A percentile compares a stretch with the other conserved stretches of the same genome.
phyloP scores from a whole-genome alignment of 2,329 filamentous ascomycete genomes.

The Sclerotinia minor region DNA sequence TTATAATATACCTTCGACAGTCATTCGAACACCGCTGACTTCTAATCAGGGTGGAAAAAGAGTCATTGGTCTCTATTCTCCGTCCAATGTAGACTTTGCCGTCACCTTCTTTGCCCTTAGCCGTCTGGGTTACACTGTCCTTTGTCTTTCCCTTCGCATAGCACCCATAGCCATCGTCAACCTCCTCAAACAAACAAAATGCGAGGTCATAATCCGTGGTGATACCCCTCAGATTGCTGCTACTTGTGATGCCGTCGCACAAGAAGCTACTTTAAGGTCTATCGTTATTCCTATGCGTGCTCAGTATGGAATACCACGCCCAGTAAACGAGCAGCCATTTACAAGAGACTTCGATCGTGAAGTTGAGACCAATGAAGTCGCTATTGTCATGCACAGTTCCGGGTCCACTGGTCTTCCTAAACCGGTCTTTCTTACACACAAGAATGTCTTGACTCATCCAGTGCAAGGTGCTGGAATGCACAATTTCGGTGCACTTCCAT shows the following conservation, averaged over 20 bases:
- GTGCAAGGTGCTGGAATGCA: slow-evolving; percentile 42
- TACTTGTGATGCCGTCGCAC: slow-evolving; percentile 15
- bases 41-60: slow-evolving; percentile 19
- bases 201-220: slow-evolving; percentile 28
- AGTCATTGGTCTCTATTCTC: slow-evolving; percentile 37
- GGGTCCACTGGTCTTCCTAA: slow-evolving; percentile 63
- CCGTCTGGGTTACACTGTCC: slow-evolving; percentile 53
- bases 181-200: slow-evolving; percentile 47
- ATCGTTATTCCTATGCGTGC: slow-evolving; percentile 25
- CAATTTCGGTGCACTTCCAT: slow-evolving; percentile 56
- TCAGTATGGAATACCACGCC: slow-evolving; percentile 21
- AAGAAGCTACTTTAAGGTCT: slow-evolving; percentile 21
- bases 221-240: slow-evolving; percentile 15
- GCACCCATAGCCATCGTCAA: slow-evolving; percentile 51
- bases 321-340: slow-evolving; percentile 19
- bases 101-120: slow-evolving; percentile 54
- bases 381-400: slow-evolving; percentile 36
- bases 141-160: slow-evolving; percentile 56
- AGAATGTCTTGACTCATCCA: slow-evolving; percentile 49
- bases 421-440: slow-evolving; percentile 59
- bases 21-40: neutral
- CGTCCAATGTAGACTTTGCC: slow-evolving; percentile 48
- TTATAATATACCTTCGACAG: slow-evolving; percentile 2
- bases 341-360: slow-evolving; percentile 23
- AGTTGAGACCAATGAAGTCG: slow-evolving; percentile 23